Conservation (phyloP, 169 alveolate genomes). For the Cryptosporidium baileyi region DNA sequence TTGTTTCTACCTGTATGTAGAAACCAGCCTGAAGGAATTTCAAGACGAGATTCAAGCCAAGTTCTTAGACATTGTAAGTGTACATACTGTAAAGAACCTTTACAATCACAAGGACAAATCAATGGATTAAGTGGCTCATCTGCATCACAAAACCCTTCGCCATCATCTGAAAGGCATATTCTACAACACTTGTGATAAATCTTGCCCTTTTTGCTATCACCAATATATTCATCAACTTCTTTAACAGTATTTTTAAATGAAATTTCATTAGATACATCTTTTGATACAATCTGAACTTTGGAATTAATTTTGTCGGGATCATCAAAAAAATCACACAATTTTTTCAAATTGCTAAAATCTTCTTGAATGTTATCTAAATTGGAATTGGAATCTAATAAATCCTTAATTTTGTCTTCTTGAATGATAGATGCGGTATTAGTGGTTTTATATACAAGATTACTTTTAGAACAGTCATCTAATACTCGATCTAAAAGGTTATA, state of each 20-base stretch:
- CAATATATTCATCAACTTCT: no score
- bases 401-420: neutral
- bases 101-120: constrained; percentile 91
- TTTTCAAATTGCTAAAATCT: neutral
- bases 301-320: neutral
- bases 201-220: no score
- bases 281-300: neutral
- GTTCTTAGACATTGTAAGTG: constrained; percentile 93
- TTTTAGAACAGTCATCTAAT: neutral
- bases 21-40: constrained; percentile 52
- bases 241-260: neutral
- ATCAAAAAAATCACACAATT: neutral
- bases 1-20: constrained; percentile 19
- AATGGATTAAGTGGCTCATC: constrained; percentile 76
- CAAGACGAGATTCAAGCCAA: constrained; percentile 82
- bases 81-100: constrained; percentile 90
- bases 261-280: neutral
- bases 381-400: no score
- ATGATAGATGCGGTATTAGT: neutral
- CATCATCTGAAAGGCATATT: constrained; percentile 62
- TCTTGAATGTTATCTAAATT: neutral
- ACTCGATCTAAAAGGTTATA: no score
- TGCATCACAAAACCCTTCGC: constrained; percentile 9
- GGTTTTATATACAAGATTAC: neutral
- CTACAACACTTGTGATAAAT: constrained; percentile 60